Base-by-base conservation (phyloP, 2,329 filamentous ascomycete species). In the Chrysoporthe puriensis region DNA sequence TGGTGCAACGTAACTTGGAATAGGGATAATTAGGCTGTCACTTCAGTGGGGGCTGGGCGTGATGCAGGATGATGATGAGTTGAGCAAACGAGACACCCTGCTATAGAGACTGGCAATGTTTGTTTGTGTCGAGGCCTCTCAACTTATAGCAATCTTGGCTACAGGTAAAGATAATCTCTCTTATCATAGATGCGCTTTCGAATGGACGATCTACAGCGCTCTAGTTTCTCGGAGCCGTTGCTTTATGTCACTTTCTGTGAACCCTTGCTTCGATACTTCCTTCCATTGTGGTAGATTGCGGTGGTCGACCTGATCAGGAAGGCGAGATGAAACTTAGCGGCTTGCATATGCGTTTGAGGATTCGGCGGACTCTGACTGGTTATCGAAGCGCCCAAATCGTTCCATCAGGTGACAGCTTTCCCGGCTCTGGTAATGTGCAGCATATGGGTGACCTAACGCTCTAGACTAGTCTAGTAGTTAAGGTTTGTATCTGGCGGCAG, bases 61-160 rank as follows among this genome's bases (percentile, higher is more conserved):
- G 36, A 6, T 9, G 36, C 9, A 13, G 48, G 48, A 52, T 21
- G 26, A 14, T 52, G 4, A 32, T 54, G 13, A 54, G 4, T 32
- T 16, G 26, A 34, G 11, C 4, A 54, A 4, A 54, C 4, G 11
- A 54, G 50, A 1, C 50, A 0, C 13, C 16, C 14, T 11, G 8
- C 21, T 26, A 26, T 26, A 1, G 9, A 54, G 11, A 2, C 6
- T 4, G 16, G 8, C n/a, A 54, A 2, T 14, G 32, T 16, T 16
- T 1, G 14, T 0, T 16, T 34, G 50, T 7, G 16, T 32, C 11
- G 3, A 16, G 4, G 13, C 4, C 7, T 11, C 11, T 34, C 1
- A 3, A 5, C 1, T 34, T 1, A 16, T 13, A 16, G 2, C 14
- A 34, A 0, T 0, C 2, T 21, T n/a, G 0, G 8, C 44, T 48